These are phyloP conservation scores for Aquilaria yunnanensis DNA, from an alignment of 345 rosid species.

Conservation along the genomic window DNA sequence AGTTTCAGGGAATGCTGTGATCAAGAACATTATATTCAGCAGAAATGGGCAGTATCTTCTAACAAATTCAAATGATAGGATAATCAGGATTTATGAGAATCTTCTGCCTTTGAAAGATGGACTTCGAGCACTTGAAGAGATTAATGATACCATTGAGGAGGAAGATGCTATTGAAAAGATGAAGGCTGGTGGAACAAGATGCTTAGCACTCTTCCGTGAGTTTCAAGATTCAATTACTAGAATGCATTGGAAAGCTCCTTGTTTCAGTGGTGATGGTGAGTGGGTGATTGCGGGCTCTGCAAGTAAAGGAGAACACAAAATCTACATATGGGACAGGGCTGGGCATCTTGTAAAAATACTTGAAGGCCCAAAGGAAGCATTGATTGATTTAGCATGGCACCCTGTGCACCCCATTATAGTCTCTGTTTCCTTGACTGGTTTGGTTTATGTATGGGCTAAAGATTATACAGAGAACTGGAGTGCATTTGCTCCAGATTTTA, in stretches of 20 bases:
- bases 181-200: conserved; percentile 72
- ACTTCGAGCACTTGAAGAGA: conserved; percentile 35
- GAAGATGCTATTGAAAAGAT: conserved; percentile 59
- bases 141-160: conserved; percentile 41
- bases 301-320: conserved; percentile 97
- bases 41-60: conserved; percentile 89
- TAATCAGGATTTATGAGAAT: conserved; percentile 85
- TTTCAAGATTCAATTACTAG: conserved; percentile 95
- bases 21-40: conserved; percentile 83
- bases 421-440: conserved; percentile 86
- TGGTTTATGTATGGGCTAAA: conserved; percentile 98
- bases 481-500: conserved; percentile 99
- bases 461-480: conserved; percentile 99
- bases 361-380: conserved; percentile 97
- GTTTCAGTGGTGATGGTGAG: conserved; percentile 98
- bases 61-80: conserved; percentile 93
- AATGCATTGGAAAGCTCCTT: conserved; percentile 98
- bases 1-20: conserved; percentile 59
- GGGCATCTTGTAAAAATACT: conserved; percentile 97
- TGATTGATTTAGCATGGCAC: conserved; percentile 98
- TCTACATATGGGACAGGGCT: conserved; percentile 96
- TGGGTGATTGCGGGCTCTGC: conserved; percentile 99
- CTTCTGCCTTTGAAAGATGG: conserved; percentile 77
- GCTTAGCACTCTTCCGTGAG: conserved; percentile 79
- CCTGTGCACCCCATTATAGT: conserved; percentile 94